Base-by-base conservation (phyloP, 1,284 basidiomycete species). In the Puccinia triticina region DNA sequence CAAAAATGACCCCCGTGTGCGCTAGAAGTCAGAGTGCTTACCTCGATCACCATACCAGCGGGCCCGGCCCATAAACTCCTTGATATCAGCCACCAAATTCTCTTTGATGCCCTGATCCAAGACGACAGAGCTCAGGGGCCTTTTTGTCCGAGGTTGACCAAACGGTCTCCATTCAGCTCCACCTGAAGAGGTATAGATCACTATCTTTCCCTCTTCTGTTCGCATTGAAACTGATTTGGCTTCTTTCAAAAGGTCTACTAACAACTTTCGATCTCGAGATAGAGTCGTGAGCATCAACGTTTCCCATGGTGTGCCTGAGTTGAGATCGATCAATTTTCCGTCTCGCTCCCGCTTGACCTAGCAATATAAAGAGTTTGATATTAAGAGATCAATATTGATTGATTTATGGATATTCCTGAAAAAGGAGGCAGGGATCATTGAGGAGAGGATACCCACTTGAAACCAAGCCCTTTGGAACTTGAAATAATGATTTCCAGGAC, bases 21-120 rank as follows among this genome's bases (percentile, higher is more conserved):
- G 32, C 40, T 3, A 3, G 32, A 8, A 29, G 10, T 26, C 8
- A 67, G 18, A 26, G 34, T 12, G 86, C 91, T 84, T 84, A 93
- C 95, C 96, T 90, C 97, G 90, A 86, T 98, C 94, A 43, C 94
- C 94, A 87, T 99, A 99, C 97, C 97, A 99, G 85, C 92, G 91
- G 66, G 93, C 91, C 78, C 97, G 89, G 8, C 89, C 89, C 84
- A 99, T 89, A 88, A 99, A 99, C 2, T 92, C 90, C 84, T 90
- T 90, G 46, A 98, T 88, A 86, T 99, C 97, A 2, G 88, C 86
- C 84, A 93, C 92, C 32, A 99, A 91, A 83, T 90, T 90, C 87
- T 96, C 93, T 21, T 92, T 91, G 23, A 95, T 90, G 4, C 92
- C 95, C 32, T 91, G 88, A 55, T 91, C 92, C 2, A 99, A 89